A percentile compares a stretch with the other conserved stretches of the same genome.
Conservation (phyloP, 2,329 filamentous ascomycete genomes). For the Emergomyces orientalis region DNA sequence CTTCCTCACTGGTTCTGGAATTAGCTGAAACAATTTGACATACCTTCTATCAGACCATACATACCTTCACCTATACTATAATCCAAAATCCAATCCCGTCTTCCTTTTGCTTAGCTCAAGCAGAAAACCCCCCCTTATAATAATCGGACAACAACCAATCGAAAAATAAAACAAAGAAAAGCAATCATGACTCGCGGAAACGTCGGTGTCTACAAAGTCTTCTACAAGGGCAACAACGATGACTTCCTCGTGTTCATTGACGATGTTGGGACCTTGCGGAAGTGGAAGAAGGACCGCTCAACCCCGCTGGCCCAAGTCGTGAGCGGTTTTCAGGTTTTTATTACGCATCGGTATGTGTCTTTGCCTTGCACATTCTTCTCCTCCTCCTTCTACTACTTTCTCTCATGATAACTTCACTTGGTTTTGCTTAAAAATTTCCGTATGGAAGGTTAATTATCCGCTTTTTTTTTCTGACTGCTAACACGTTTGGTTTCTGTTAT, state of each 20-base stretch:
- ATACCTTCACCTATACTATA: not conserved
- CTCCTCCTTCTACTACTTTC: too few relatives aligned
- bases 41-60: too few relatives aligned
- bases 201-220: constrained; percentile 62
- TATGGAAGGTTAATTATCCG: too few relatives aligned
- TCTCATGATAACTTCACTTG: too few relatives aligned
- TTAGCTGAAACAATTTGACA: not conserved
- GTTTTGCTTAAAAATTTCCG: not conserved
- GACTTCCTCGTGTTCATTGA: constrained; percentile 62
- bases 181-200: constrained; percentile 61
- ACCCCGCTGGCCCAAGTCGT: constrained; percentile 78
- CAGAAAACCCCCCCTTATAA: not conserved
- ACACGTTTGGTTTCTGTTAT: not conserved
- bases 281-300: constrained; percentile 74
- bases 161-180: not conserved
- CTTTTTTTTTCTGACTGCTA: not conserved
- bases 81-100: not conserved
- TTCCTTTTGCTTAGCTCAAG: not conserved
- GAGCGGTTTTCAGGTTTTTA: constrained; percentile 78
- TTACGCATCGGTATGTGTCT: constrained; percentile 65
- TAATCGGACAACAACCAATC: too few relatives aligned
- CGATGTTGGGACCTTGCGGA: constrained; percentile 53
- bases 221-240: constrained; percentile 68
- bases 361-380: not conserved
- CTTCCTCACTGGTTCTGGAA: not conserved